Evolutionary conservation across 2,329 filamentous ascomycete genomes (phyloP), one percentile per base, ranked within the genome.

Genomic region (Parastagonospora avenae): DNA sequence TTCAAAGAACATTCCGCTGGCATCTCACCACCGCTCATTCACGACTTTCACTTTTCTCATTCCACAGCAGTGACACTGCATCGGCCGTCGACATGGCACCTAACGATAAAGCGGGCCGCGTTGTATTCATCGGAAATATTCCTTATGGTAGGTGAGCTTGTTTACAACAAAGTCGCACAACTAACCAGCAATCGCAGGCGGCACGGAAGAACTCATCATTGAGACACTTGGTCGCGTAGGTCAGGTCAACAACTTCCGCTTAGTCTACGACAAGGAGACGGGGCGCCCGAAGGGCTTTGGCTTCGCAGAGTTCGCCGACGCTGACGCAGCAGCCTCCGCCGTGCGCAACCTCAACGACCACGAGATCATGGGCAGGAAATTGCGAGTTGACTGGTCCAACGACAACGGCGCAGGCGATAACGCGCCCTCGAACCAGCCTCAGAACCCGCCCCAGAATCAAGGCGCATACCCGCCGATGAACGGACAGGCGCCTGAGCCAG

Each of bases 221-320:
- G 91, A 97, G 64, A 96, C 96, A 54, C 95, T 97, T 74, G 90
- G 87, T 71, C 89, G 89, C 59, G 92, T 90, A 46, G 94, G 94
- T 51, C 90, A 92, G 60, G 93, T 97, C 1, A 82, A 95, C 52
- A 93, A 90, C 72, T 97, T 97, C 73, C 86, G 93, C 45, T 83
- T 97, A 42, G 93, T 97, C 59, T 95, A 96, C 76, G 95, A 97
- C 77, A 89, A 92, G 46, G 93, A 97, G 68, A 97, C 92, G 2
- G 92, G 93, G 36, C 87, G 91, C 49, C 92, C 94, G 1, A 97
- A 97, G 75, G 94, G 94, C 14, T 99, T 96, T 72, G 94, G 94
- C 31, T 99, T 97, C 67, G 90, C 92, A 67, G 93, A 97, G 73
- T 99, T 96, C 70, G 89, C 91, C 48, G 94, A 97, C 70, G 87